phyloP scores from a whole-genome alignment of 371 early-diverging fungal genomes.

The Rhizopus delemar region DNA sequence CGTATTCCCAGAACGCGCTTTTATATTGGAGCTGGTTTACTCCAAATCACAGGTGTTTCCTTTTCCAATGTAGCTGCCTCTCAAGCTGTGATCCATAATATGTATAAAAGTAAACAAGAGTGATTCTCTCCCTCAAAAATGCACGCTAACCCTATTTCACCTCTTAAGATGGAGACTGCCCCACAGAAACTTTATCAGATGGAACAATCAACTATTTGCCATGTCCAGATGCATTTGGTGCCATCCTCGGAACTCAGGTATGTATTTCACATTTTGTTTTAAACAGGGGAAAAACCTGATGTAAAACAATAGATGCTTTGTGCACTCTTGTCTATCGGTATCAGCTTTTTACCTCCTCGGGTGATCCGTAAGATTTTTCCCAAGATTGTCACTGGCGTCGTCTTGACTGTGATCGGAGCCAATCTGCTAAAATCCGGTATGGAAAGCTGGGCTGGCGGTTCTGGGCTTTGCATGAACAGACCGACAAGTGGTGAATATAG shows the following conservation, averaged over 20 bases:
- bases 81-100: constrained; percentile 27
- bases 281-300: neutral
- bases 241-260: constrained; percentile 56
- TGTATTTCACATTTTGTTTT: neutral
- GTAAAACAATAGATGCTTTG: constrained; percentile 42
- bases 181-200: constrained; percentile 32
- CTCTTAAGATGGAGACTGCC: constrained; percentile 33
- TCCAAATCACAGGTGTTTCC: constrained; percentile 29
- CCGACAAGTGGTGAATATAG: constrained; percentile 28
- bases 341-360: constrained; percentile 54
- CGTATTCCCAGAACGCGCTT: constrained; percentile 40
- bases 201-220: constrained; percentile 45
- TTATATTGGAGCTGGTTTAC: constrained; percentile 43
- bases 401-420: constrained; percentile 55
- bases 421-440: constrained; percentile 48
- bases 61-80: constrained; percentile 25
- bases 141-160: neutral
- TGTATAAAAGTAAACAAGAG: constrained; percentile 33
- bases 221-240: constrained; percentile 59
- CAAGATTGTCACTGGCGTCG: constrained; percentile 56
- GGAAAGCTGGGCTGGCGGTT: constrained; percentile 57
- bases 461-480: constrained; percentile 38
- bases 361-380: constrained; percentile 52
- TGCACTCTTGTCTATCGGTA: constrained; percentile 43
- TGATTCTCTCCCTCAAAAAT: neutral